Conservation (phyloP, 768 basidiomycete species). For the Lactarius psammicola region DNA sequence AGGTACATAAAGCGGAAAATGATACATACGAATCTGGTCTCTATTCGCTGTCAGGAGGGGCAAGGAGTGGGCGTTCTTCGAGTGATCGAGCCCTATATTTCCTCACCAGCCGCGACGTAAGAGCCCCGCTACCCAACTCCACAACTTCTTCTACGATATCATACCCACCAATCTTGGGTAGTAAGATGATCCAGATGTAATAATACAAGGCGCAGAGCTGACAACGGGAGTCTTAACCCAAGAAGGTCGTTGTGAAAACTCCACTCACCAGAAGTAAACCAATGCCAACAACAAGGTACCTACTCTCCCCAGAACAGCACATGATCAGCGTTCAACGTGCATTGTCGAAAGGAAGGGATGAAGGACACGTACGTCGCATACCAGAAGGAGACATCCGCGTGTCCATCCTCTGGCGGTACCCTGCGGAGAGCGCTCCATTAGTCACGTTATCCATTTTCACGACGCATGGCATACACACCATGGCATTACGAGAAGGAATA, state of each 20-base stretch:
- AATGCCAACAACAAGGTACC: slow-evolving; percentile 35
- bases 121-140: slow-evolving; percentile 23
- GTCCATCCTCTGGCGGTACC: slow-evolving; percentile 34
- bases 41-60: slow-evolving; percentile 3
- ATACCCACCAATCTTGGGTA: slow-evolving; percentile 46
- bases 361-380: slow-evolving; percentile 31
- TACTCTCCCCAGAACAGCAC: slow-evolving; percentile 13
- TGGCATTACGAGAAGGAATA: slow-evolving; percentile 39
- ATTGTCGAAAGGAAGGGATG: neutral
- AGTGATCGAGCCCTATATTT: slow-evolving; percentile 12
- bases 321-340: neutral
- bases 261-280: slow-evolving; percentile 32
- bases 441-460: neutral
- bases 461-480: slow-evolving; percentile 29
- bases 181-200: slow-evolving; percentile 43
- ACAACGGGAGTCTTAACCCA: neutral
- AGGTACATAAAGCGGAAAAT: neutral
- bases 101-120: slow-evolving; percentile 23
- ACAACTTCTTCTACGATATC: slow-evolving; percentile 44
- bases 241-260: neutral
- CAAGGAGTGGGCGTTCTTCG: slow-evolving; percentile 29
- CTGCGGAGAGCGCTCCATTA: slow-evolving; percentile 20
- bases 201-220: slow-evolving; percentile 34
- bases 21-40: slow-evolving; percentile 1
- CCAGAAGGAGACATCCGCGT: slow-evolving; percentile 37